A percentile compares a stretch with the other conserved stretches of the same genome.
phyloP scores from a whole-genome alignment of 768 basidiomycete species.

The Mycena venus region DNA sequence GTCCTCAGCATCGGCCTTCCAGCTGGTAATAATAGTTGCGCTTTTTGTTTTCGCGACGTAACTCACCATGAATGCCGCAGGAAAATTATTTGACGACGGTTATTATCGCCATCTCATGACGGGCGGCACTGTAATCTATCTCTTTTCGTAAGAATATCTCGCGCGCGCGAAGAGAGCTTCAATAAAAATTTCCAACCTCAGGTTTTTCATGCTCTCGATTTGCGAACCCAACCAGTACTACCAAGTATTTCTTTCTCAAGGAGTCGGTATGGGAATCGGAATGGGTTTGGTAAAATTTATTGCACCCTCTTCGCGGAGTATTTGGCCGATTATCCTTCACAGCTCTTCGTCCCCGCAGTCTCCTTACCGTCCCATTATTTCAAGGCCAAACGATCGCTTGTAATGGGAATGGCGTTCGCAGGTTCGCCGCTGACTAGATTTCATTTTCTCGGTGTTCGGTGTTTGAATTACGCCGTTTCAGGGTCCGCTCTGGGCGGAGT shows the following conservation, averaged over 20 bases:
- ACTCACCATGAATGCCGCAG: neutral
- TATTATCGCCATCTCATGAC: conserved; percentile 30
- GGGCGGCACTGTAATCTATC: conserved; percentile 24
- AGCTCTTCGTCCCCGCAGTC: conserved; percentile 54
- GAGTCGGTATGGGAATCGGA: conserved; percentile 49
- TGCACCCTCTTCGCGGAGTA: neutral
- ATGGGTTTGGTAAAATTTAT: conserved; percentile 38
- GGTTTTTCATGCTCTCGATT: conserved; percentile 42
- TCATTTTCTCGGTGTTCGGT: neutral
- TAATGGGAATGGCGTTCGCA: conserved; percentile 54
- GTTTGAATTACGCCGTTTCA: conserved; percentile 33
- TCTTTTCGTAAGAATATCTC: conserved; percentile 28
- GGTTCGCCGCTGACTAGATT: conserved; percentile 37
- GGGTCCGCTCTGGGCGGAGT: conserved; percentile 55
- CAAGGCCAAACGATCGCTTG: conserved; percentile 47
- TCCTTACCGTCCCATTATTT: conserved; percentile 56
- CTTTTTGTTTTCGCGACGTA: neutral
- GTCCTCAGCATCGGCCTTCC: conserved; percentile 26
- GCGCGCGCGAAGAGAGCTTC: neutral
- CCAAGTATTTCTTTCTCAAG: conserved; percentile 44
- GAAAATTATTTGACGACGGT: conserved; percentile 30
- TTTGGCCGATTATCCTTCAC: neutral
- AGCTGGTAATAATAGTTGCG: conserved; percentile 18
- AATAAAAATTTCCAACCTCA: neutral
- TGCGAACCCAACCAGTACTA: conserved; percentile 39